Conservation (phyloP, 2,329 filamentous ascomycete genomes). For the Monilinia aucupariae region DNA sequence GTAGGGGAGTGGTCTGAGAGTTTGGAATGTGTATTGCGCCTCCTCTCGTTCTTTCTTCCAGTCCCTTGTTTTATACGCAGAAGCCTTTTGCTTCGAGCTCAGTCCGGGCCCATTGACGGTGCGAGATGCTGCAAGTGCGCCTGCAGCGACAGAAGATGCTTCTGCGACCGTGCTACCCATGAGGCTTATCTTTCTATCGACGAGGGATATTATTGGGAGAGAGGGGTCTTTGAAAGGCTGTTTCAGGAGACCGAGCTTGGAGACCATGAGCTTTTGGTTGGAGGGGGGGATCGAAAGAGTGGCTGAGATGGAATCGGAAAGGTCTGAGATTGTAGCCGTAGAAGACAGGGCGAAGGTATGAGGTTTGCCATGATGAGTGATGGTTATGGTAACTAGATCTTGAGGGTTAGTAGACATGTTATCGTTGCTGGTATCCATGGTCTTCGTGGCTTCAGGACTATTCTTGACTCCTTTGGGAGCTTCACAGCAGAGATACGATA, state of each 20-base stretch:
- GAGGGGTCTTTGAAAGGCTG: constrained; percentile 56
- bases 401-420: constrained; percentile 27
- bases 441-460: not conserved
- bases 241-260: constrained; percentile 60
- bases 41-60: constrained; percentile 40
- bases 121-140: constrained; percentile 43
- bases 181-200: constrained; percentile 58
- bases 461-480: not conserved
- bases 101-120: constrained; percentile 39
- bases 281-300: constrained; percentile 52
- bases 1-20: constrained; percentile 67
- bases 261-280: constrained; percentile 65
- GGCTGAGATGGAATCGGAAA: constrained; percentile 53
- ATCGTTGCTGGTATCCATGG: constrained; percentile 16
- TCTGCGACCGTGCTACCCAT: constrained; percentile 59
- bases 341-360: constrained; percentile 43
- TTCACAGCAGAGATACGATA: not conserved
- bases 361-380: constrained; percentile 44
- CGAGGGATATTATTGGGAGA: constrained; percentile 42
- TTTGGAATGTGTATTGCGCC: constrained; percentile 75
- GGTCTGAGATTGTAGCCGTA: constrained; percentile 49
- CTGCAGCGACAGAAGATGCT: constrained; percentile 49
- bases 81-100: constrained; percentile 32
- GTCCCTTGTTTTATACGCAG: constrained; percentile 41
- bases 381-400: constrained; percentile 39